Conservation (phyloP, 2,329 filamentous ascomycete species). For the Aspergillus tanneri region DNA sequence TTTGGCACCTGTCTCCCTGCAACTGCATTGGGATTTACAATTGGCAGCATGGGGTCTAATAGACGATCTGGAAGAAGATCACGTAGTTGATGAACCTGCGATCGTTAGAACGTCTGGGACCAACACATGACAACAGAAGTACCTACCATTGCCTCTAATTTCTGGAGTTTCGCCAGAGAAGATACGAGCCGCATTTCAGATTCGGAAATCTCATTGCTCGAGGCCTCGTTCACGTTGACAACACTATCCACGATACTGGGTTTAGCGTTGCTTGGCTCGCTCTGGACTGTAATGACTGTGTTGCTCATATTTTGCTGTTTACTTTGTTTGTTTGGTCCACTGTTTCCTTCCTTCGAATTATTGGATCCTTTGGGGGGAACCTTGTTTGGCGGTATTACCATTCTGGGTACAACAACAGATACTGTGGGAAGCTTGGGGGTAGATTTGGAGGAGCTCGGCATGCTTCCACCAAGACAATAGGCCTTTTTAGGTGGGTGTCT, state of each 20-base stretch:
- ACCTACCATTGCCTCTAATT: constrained; percentile 36
- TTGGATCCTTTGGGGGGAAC: constrained; percentile 1
- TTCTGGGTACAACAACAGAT: constrained; percentile 20
- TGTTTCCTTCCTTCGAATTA: too few relatives aligned
- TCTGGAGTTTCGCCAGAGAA: constrained; percentile 42
- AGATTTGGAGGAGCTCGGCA: constrained; percentile 7
- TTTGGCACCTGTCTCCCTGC: constrained; percentile 24
- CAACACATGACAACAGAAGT: constrained; percentile 3
- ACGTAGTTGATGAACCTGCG: constrained; percentile 45
- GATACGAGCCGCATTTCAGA: constrained; percentile 41
- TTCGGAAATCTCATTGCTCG: constrained; percentile 22
- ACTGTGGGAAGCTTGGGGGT: constrained; percentile 5
- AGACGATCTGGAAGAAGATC: constrained; percentile 43
- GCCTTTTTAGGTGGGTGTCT: too few relatives aligned
- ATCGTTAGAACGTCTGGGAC: neutral
- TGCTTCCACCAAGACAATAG: too few relatives aligned
- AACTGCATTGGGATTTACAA: constrained; percentile 33
- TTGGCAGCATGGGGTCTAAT: constrained; percentile 41
- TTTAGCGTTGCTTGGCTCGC: neutral
- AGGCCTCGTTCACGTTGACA: neutral
- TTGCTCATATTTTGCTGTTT: too few relatives aligned
- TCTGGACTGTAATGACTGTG: neutral
- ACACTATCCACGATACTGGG: neutral
- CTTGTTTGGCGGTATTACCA: constrained; percentile 10
- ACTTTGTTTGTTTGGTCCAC: too few relatives aligned